phyloP scores from a whole-genome alignment of 2,329 filamentous ascomycete species.

The Fusarium sp. region DNA sequence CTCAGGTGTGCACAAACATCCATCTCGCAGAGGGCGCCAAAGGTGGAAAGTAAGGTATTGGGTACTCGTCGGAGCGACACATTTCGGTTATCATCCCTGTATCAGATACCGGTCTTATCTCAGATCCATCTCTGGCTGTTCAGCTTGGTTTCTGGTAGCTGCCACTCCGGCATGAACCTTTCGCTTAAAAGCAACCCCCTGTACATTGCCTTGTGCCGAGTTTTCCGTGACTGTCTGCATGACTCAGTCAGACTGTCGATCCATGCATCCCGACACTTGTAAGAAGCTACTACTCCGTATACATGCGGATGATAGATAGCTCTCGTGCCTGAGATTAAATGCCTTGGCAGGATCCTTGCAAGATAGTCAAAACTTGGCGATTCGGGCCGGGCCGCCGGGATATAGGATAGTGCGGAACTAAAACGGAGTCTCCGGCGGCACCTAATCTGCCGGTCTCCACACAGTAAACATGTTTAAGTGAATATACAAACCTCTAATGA shows the following conservation, averaged over 20 bases:
- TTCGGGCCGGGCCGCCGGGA: slow-evolving; percentile 4
- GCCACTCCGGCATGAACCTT: neutral
- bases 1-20: neutral
- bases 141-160: too few relatives aligned
- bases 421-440: neutral
- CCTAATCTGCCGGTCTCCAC: neutral
- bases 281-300: too few relatives aligned
- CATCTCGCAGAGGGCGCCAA: neutral
- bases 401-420: neutral
- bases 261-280: too few relatives aligned
- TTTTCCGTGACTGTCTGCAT: neutral
- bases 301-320: too few relatives aligned
- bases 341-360: neutral
- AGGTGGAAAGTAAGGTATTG: neutral
- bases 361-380: slow-evolving; percentile 1
- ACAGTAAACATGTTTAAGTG: slow-evolving; percentile 2
- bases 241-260: neutral
- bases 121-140: neutral
- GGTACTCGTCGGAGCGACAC: neutral
- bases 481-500: neutral
- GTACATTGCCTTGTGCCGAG: neutral
- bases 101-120: neutral
- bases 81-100: neutral
- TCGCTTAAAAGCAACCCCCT: neutral
- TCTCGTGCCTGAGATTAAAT: too few relatives aligned